A percentile compares a stretch with the other conserved stretches of the same genome.
Evolutionary conservation across 1,284 basidiomycete species (phyloP).

Genomic region (Microbotryum violaceum): DNA sequence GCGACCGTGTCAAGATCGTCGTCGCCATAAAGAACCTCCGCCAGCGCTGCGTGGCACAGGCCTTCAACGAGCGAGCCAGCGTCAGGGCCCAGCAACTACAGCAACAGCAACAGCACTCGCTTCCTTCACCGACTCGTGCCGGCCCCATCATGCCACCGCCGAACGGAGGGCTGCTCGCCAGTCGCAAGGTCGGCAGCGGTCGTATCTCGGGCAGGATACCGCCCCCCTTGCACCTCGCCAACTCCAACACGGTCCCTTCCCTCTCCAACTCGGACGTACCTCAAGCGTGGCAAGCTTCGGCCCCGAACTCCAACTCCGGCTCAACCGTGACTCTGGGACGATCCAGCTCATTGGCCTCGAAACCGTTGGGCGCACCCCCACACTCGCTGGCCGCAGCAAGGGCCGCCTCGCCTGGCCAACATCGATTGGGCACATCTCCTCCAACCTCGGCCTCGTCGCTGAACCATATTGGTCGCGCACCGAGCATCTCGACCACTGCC

Average conservation of each 20-base stretch:
- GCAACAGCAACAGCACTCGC: not conserved
- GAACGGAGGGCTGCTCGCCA: not conserved
- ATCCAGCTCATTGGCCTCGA: conserved; percentile 1
- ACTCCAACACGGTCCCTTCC: conserved; percentile 21
- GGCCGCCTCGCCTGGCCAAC: not conserved
- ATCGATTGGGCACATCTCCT: not conserved
- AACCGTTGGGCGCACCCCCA: not conserved
- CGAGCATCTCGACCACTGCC: conserved; percentile 24
- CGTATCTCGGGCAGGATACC: conserved; percentile 28
- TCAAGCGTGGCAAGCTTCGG: conserved; percentile 23
- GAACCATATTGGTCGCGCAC: conserved; percentile 7
- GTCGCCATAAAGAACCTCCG: conserved; percentile 73
- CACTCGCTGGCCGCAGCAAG: not conserved
- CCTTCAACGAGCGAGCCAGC: not conserved
- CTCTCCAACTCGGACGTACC: conserved; percentile 12
- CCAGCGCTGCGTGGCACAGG: conserved; percentile 36
- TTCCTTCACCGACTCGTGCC: not conserved
- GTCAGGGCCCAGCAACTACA: conserved; percentile 6
- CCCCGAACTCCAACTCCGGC: conserved; percentile 2
- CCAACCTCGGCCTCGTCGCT: conserved; percentile 5
- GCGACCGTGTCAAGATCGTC: conserved; percentile 76
- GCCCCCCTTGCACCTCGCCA: conserved; percentile 34
- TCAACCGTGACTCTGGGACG: not conserved
- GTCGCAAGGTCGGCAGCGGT: conserved; percentile 5
- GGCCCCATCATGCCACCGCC: not conserved